phyloP scores from a whole-genome alignment of 164 flowering plant genomes.

The Nelumbo lutea region DNA sequence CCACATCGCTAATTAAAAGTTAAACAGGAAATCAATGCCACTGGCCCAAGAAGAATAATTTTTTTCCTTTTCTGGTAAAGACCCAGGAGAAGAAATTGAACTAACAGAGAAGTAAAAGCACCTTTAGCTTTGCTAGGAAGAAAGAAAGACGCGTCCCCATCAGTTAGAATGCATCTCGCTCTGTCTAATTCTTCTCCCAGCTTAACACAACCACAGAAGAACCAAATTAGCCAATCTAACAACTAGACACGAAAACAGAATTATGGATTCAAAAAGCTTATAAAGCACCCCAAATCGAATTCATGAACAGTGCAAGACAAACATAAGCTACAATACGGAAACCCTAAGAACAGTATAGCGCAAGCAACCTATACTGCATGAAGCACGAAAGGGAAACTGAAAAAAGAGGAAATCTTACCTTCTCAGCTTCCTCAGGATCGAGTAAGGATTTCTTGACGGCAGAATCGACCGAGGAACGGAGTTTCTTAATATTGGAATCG shows the following conservation, averaged over 20 bases:
- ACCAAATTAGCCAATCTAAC: neutral
- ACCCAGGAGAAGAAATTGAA: neutral
- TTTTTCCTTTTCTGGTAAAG: neutral
- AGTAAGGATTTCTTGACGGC: slow-evolving; percentile 20
- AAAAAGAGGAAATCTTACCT: slow-evolving; percentile 25
- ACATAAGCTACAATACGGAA: neutral
- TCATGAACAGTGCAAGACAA: neutral
- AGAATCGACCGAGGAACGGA: slow-evolving; percentile 34
- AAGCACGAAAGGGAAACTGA: neutral
- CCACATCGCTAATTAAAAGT: neutral
- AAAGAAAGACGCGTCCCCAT: slow-evolving; percentile 45
- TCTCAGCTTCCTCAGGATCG: slow-evolving; percentile 45
- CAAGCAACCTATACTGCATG: neutral
- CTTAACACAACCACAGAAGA: slow-evolving; percentile 17
- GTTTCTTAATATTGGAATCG: slow-evolving; percentile 41
- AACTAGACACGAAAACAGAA: neutral
- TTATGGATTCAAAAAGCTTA: neutral
- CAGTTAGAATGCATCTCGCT: slow-evolving; percentile 32
- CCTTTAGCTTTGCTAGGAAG: slow-evolving; percentile 47
- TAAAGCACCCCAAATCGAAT: neutral
- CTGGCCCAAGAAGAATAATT: neutral
- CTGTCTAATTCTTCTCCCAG: slow-evolving; percentile 36
- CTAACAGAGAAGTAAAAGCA: slow-evolving; percentile 8
- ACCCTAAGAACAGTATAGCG: neutral
- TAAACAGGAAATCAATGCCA: neutral